These are phyloP conservation scores for Castanea mollissima DNA, from an alignment of 306 rosid genomes.

Conservation along the genomic window DNA sequence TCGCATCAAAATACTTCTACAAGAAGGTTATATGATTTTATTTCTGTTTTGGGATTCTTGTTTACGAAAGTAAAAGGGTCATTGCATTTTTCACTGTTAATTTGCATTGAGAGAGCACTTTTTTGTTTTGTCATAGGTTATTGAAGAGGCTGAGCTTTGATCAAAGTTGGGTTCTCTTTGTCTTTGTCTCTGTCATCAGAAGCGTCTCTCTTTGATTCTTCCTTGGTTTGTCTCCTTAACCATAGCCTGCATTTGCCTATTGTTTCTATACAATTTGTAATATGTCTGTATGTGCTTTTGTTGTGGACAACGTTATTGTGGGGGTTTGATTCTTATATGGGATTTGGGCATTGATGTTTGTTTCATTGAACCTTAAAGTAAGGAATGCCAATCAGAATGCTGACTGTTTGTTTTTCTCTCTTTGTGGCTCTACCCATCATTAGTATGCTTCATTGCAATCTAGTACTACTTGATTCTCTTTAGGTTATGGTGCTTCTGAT, in stretches of 20 bases:
- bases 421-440: not conserved
- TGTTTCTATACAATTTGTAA: not conserved
- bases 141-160: not conserved
- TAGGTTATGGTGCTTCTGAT: constrained; percentile 5
- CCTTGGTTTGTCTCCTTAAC: not conserved
- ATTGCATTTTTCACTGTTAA: not conserved
- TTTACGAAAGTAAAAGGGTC: not conserved
- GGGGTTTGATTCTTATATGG: constrained; percentile 4
- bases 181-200: not conserved
- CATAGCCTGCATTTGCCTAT: not conserved
- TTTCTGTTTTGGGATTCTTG: not conserved
- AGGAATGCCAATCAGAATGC: not conserved
- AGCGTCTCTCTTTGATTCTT: not conserved
- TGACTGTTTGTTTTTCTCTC: not conserved
- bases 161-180: not conserved
- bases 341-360: not conserved
- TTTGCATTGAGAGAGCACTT: not conserved
- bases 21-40: not conserved
- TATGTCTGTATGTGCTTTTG: not conserved
- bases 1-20: no score
- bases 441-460: not conserved
- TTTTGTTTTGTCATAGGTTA: not conserved
- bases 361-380: not conserved
- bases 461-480: not conserved
- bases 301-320: not conserved